Conservation (phyloP, 148 eudicot species). For the Fagopyrum tataricum region DNA sequence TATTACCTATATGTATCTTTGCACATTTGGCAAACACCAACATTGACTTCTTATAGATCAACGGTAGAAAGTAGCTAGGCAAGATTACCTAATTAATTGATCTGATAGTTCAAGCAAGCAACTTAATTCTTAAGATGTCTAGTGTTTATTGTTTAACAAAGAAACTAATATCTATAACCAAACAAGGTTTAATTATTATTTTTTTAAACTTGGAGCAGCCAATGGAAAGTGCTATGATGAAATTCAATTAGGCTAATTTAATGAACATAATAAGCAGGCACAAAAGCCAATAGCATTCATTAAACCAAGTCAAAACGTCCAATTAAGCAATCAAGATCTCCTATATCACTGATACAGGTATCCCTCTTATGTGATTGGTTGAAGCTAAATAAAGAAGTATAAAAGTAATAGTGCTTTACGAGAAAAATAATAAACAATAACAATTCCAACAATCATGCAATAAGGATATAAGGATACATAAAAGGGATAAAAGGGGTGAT, state of each 20-base stretch:
- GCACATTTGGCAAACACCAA: not conserved
- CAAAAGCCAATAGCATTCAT: not conserved
- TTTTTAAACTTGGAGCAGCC: not conserved
- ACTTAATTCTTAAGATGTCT: not conserved
- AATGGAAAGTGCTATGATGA: not conserved
- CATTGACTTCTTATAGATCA: not conserved
- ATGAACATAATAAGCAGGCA: not conserved
- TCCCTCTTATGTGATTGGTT: no score
- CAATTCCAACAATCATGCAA: no score
- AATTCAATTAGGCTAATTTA: not conserved
- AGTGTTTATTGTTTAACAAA: slow-evolving; percentile 1
- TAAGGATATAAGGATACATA: no score
- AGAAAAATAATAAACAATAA: no score
- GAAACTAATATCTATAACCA: not conserved
- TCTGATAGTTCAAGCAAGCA: not conserved
- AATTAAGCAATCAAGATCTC: no score
- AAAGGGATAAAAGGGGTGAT: no score
- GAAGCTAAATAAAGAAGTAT: no score
- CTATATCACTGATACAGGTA: no score
- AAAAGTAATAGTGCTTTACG: no score
- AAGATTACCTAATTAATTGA: not conserved
- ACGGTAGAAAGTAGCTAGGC: not conserved
- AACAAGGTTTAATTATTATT: not conserved
- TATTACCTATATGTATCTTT: not conserved
- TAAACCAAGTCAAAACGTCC: not conserved